These are phyloP conservation scores for Arthrobotrys sinensis DNA, from an alignment of 2,329 filamentous ascomycete genomes.

Conservation along the genomic window DNA sequence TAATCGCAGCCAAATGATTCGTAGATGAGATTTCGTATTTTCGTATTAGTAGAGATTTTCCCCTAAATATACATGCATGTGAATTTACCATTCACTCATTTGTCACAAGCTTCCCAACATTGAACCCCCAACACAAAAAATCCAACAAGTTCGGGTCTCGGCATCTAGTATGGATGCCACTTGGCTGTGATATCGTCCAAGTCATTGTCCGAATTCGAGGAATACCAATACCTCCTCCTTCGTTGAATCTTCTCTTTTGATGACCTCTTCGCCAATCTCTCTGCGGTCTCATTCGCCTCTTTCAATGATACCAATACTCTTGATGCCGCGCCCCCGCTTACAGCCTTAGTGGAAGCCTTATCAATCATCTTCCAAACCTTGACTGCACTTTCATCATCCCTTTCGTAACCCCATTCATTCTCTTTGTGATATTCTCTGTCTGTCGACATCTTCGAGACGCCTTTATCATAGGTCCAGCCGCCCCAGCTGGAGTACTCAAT, in stretches of 20 bases:
- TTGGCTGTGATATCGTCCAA: conserved; percentile 25
- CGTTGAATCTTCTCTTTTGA: conserved; percentile 15
- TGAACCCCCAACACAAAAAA: not conserved
- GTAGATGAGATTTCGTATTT: conserved; percentile 4
- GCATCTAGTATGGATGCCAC: conserved; percentile 16
- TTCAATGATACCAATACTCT: conserved; percentile 52
- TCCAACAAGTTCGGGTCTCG: not conserved
- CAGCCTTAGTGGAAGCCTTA: conserved; percentile 21
- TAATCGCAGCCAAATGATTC: not conserved
- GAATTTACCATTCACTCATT: not conserved
- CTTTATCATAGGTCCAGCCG: conserved; percentile 6
- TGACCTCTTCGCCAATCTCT: conserved; percentile 50
- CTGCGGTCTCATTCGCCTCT: conserved; percentile 52
- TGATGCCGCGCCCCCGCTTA: not conserved
- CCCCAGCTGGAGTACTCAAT: conserved; percentile 36
- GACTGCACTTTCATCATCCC: conserved; percentile 7
- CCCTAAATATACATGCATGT: not conserved
- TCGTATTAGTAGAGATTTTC: conserved; percentile 6
- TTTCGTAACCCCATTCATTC: conserved; percentile 13
- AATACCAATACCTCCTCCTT: conserved; percentile 27
- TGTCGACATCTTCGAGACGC: conserved; percentile 10
- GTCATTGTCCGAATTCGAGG: not conserved
- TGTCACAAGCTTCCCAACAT: not conserved
- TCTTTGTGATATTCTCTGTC: not conserved
- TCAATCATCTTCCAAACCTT: conserved; percentile 49